A percentile compares a stretch with the other conserved stretches of the same genome.
phyloP scores from a whole-genome alignment of 2,329 filamentous ascomycete species.

The Claviceps pazoutovae region DNA sequence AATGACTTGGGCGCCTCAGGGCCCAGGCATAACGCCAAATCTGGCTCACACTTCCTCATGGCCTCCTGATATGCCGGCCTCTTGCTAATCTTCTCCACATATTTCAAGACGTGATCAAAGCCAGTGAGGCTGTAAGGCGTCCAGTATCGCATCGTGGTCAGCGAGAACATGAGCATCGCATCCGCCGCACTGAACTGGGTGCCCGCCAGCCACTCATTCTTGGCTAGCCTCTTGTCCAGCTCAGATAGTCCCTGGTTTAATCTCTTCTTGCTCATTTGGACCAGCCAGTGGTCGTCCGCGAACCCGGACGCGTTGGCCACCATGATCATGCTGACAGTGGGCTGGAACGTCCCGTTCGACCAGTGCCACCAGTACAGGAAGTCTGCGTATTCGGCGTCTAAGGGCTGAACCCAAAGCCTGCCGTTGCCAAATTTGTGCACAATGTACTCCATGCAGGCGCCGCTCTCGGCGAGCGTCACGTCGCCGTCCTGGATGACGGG shows the following conservation, averaged over 20 bases:
- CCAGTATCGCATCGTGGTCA: slow-evolving; percentile 48
- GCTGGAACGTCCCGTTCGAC: slow-evolving; percentile 30
- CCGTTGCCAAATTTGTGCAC: slow-evolving; percentile 37
- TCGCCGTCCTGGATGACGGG: slow-evolving; percentile 45
- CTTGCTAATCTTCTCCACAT: slow-evolving; percentile 27
- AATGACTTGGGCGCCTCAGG: slow-evolving; percentile 8
- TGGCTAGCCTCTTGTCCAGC: slow-evolving; percentile 34
- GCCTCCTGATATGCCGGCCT: slow-evolving; percentile 33
- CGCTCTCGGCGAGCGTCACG: slow-evolving; percentile 43
- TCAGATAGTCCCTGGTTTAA: slow-evolving; percentile 29
- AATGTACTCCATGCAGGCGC: slow-evolving; percentile 50
- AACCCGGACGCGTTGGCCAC: slow-evolving; percentile 11
- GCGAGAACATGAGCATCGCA: slow-evolving; percentile 45
- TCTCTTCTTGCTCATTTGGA: slow-evolving; percentile 18
- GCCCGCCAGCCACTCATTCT: slow-evolving; percentile 43
- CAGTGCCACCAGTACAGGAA: slow-evolving; percentile 55
- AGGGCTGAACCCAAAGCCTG: slow-evolving; percentile 29
- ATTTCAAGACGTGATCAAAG: slow-evolving; percentile 30
- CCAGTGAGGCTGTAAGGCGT: slow-evolving; percentile 25
- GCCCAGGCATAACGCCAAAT: slow-evolving; percentile 21
- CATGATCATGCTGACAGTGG: slow-evolving; percentile 24
- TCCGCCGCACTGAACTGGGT: slow-evolving; percentile 50
- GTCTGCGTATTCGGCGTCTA: slow-evolving; percentile 37
- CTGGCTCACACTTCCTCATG: slow-evolving; percentile 35
- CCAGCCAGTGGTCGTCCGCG: slow-evolving; percentile 12